Evolutionary conservation across 805 yeast species (phyloP), one percentile per base, ranked within the genome.

Genomic region (Dipodascopsis tothii): DNA sequence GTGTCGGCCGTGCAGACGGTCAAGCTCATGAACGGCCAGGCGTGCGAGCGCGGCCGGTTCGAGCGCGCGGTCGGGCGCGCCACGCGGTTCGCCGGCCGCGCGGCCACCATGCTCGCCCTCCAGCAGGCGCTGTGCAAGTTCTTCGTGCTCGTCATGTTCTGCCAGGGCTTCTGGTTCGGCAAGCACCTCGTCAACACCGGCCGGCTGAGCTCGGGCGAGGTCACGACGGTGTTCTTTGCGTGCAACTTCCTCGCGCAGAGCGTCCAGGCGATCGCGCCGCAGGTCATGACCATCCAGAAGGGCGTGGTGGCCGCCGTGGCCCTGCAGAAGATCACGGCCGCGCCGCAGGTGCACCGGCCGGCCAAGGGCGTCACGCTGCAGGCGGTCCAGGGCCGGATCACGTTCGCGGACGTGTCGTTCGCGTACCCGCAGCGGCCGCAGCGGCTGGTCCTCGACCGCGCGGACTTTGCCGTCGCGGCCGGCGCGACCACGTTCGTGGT

Each of bases 141-240:
- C 20, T 52, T 88, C 3, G 71, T 81, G 0, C 66, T 85, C 32
- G 59, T 78, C 58, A 80, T 87, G 78, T 87, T 90, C 67, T 83
- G 88, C 2, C 95, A 85, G 62, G 94, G 90, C 0, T 84, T 92
- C 56, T 87, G 94, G 85, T 90, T 81, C 64, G 99, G 97, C 1
- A 74, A 81, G 22, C 70, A 69, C 36, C 72, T 84, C 68, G 80
- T 86, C 2, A 61, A 64, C 28, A 61, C 63, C 3, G 75, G 77
- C 0, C 68, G 72, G 5, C 58, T 79, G 11, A 54, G 66, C 1
- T 65, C 85, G 2, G 81, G 84, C 9, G 72, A 77, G 33, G 84
- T 90, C 0, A 66, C 92, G 40, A 81, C 95, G 0, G 82, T 94
- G 33, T 86, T 92, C 55, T 78, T 85, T 52, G 74, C 95, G 7